Evolutionary conservation across 2,329 filamentous ascomycete genomes (phyloP), one percentile per base, ranked within the genome.

Genomic region (Colletotrichum liriopes): DNA sequence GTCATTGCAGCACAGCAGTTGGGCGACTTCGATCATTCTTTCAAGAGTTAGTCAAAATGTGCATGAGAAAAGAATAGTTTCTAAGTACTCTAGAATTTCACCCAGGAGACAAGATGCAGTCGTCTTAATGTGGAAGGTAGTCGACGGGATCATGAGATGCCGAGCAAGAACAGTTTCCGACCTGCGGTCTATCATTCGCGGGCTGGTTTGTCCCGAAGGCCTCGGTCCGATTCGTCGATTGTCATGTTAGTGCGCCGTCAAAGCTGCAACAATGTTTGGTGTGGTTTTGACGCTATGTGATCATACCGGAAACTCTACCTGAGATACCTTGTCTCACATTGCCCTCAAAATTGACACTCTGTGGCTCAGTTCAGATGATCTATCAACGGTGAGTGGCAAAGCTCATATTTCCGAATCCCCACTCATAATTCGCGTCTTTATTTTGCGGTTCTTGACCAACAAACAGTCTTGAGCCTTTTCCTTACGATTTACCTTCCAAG

Each of bases 351-450:
- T 14, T 3, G 23, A 11, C 20, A 16, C 26, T 35, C 26, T n/a
- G 35, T 23, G 32, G 32, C 32, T n/a, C n/a, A 20, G 32, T 11
- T 49, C 60, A n/a, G 60, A 63, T 29, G 45, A 63, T 6, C 18
- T 29, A n/a, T 32, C 16, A 7, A 43, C 2, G 11, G 18, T 29
- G n/a, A 45, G 12, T 6, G 41, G 18, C 32, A 35, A 29, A 51
- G 45, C 35, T 49, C n/a, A 52, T 26, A 63, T 49, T n/a, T n/a
- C 60, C 60, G 60, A 52, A 63, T 37, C 29, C 32, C 60, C 60
- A 32, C 35, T 20, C 29, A n/a, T 49, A 47, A 43, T 47, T 35
- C 41, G 58, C 41, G 58, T 61, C 45, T 37, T 35, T 23, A 35
- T 49, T 32, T 35, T 32, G 58, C 8, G 5, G 20, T n/a, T n/a